Conservation (phyloP, 805 yeast species). For the Tanozyma kutaoensis region DNA sequence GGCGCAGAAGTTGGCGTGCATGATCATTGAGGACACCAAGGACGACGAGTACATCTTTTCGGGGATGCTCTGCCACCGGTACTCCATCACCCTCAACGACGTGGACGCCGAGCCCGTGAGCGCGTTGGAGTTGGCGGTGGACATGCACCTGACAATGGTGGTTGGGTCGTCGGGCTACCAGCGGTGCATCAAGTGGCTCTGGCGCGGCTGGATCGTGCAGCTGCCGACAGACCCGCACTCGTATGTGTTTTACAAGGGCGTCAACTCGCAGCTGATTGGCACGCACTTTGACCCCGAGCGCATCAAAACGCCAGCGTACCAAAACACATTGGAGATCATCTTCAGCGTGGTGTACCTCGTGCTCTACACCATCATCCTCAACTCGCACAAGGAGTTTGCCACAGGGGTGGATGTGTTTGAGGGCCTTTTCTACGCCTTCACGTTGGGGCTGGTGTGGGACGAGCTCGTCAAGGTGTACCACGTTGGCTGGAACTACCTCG, state of each 20-base stretch:
- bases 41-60: slow-evolving; percentile 55
- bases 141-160: slow-evolving; percentile 64
- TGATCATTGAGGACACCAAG: slow-evolving; percentile 48
- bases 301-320: slow-evolving; percentile 76
- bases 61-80: slow-evolving; percentile 67
- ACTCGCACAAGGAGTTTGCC: slow-evolving; percentile 33
- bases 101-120: slow-evolving; percentile 51
- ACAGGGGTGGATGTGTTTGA: slow-evolving; percentile 32
- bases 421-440: slow-evolving; percentile 45
- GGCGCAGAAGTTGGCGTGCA: slow-evolving; percentile 64
- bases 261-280: slow-evolving; percentile 37
- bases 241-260: slow-evolving; percentile 51
- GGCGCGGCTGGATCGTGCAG: slow-evolving; percentile 91
- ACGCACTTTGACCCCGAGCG: slow-evolving; percentile 74
- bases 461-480: slow-evolving; percentile 63
- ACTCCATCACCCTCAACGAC: slow-evolving; percentile 49
- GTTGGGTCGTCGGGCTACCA: slow-evolving; percentile 77
- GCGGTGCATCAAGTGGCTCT: slow-evolving; percentile 76
- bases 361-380: slow-evolving; percentile 51
- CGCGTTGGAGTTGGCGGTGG: slow-evolving; percentile 78
- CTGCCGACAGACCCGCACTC: slow-evolving; percentile 54
- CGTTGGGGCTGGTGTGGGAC: slow-evolving; percentile 53
- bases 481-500: slow-evolving; percentile 58
- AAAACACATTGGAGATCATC: slow-evolving; percentile 56
- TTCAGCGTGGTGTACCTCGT: slow-evolving; percentile 51